phyloP scores from a whole-genome alignment of 2,329 filamentous ascomycete species.

The Metarhizium guizhouense region DNA sequence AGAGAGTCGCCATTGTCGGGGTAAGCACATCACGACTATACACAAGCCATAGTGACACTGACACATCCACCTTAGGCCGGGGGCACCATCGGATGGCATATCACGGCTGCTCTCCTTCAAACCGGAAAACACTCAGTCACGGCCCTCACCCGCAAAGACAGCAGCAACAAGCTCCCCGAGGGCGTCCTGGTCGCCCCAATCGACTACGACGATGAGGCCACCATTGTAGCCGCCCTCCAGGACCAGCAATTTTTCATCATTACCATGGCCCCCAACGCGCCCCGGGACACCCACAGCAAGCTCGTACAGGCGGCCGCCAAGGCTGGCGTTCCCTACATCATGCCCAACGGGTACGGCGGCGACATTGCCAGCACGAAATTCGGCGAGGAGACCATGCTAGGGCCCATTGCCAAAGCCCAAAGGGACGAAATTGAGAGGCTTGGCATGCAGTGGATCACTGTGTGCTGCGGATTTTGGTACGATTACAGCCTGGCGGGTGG shows the following conservation, averaged over 20 bases:
- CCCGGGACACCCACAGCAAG: slow-evolving; percentile 32
- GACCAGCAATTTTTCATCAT: slow-evolving; percentile 51
- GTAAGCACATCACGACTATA: slow-evolving; percentile 20
- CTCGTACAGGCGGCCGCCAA: slow-evolving; percentile 14
- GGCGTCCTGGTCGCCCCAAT: slow-evolving; percentile 33
- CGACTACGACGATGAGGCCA: slow-evolving; percentile 33
- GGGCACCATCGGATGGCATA: slow-evolving; percentile 17
- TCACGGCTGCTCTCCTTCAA: slow-evolving; percentile 33
- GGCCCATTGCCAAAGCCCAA: slow-evolving; percentile 11
- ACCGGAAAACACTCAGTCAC: slow-evolving; percentile 43
- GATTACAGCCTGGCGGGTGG: slow-evolving; percentile 36
- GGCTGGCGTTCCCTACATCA: slow-evolving; percentile 28
- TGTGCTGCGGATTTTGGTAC: slow-evolving; percentile 48
- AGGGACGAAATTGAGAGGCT: slow-evolving; percentile 30
- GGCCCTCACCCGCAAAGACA: slow-evolving; percentile 39
- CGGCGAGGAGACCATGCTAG: slow-evolving; percentile 19
- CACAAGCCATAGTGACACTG: not conserved
- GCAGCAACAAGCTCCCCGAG: slow-evolving; percentile 31
- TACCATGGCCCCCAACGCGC: slow-evolving; percentile 31
- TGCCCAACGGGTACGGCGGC: slow-evolving; percentile 45
- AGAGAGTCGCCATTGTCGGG: slow-evolving; percentile 33
- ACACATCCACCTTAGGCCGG: no score
- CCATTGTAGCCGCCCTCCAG: slow-evolving; percentile 38
- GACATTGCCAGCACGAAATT: slow-evolving; percentile 33
- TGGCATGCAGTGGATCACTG: slow-evolving; percentile 34